These are phyloP conservation scores for Phallus indusiatus DNA, from an alignment of 768 basidiomycete species.

Conservation along the genomic window DNA sequence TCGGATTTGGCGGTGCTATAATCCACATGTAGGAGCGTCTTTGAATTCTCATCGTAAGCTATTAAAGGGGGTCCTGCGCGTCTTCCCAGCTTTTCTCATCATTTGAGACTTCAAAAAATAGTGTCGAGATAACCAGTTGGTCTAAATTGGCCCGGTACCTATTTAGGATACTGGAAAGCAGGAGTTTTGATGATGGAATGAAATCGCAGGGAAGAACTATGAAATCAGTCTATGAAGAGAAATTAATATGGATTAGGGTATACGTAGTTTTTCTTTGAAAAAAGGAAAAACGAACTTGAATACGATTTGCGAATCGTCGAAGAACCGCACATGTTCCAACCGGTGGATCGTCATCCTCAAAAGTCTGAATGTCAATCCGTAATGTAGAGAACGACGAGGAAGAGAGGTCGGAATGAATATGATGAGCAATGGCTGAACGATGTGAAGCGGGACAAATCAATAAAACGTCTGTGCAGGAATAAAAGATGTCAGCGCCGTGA, in stretches of 20 bases:
- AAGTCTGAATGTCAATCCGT: conserved; percentile 69
- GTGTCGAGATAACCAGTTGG: conserved; percentile 56
- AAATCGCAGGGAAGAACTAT: conserved; percentile 89
- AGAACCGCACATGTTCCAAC: conserved; percentile 70
- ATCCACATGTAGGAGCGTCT: conserved; percentile 65
- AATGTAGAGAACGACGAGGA: conserved; percentile 51
- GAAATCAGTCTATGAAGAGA: conserved; percentile 50
- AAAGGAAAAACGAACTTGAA: conserved; percentile 31
- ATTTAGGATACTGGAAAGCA: conserved; percentile 62
- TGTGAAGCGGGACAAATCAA: conserved; percentile 77
- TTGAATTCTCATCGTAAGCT: conserved; percentile 56
- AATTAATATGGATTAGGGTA: not conserved
- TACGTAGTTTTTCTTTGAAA: not conserved
- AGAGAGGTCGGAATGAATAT: conserved; percentile 70
- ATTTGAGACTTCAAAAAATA: conserved; percentile 50
- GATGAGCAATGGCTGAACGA: conserved; percentile 67
- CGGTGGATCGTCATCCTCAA: conserved; percentile 61
- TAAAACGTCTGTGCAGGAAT: conserved; percentile 54
- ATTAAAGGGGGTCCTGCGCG: conserved; percentile 62
- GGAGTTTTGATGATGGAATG: conserved; percentile 64
- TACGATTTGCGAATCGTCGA: conserved; percentile 64
- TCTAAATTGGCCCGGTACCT: conserved; percentile 70
- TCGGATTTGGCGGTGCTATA: conserved; percentile 57
- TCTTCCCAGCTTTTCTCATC: conserved; percentile 40
- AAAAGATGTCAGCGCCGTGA: not conserved